phyloP scores from a whole-genome alignment of 805 yeast species.

The Wickerhamiella sorbophila region DNA sequence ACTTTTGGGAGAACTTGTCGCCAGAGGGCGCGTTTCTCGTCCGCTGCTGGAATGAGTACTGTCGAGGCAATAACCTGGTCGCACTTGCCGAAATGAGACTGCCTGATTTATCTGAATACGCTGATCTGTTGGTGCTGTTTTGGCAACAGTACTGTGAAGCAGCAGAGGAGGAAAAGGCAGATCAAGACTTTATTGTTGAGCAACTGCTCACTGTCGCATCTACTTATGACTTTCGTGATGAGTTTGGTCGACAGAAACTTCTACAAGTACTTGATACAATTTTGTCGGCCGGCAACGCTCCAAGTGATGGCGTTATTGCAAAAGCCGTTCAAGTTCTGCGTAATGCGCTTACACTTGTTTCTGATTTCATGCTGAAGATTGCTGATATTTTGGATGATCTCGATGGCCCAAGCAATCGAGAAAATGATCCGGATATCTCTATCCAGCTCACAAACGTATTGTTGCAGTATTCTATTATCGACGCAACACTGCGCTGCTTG shows the following conservation, averaged over 20 bases:
- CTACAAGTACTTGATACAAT: slow-evolving; percentile 37
- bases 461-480: slow-evolving; percentile 9
- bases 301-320: slow-evolving; percentile 29
- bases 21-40: slow-evolving; percentile 64
- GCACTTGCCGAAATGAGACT: slow-evolving; percentile 51
- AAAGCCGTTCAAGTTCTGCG: slow-evolving; percentile 51
- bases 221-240: slow-evolving; percentile 76
- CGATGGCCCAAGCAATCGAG: slow-evolving; percentile 38
- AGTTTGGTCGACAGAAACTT: slow-evolving; percentile 73
- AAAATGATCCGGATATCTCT: not conserved
- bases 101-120: slow-evolving; percentile 67
- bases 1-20: slow-evolving; percentile 53
- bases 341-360: slow-evolving; percentile 59
- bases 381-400: slow-evolving; percentile 80
- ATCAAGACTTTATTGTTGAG: slow-evolving; percentile 48
- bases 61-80: slow-evolving; percentile 37
- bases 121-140: slow-evolving; percentile 43
- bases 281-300: slow-evolving; percentile 40
- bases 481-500: slow-evolving; percentile 4
- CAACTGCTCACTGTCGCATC: slow-evolving; percentile 57
- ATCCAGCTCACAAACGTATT: not conserved
- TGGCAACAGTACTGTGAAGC: slow-evolving; percentile 28
- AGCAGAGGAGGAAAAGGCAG: slow-evolving; percentile 33
- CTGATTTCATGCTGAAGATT: slow-evolving; percentile 70
- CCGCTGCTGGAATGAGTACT: slow-evolving; percentile 50